These are phyloP conservation scores for Thyridium curvatum DNA, from an alignment of 2,329 filamentous ascomycete genomes.

Conservation along the genomic window DNA sequence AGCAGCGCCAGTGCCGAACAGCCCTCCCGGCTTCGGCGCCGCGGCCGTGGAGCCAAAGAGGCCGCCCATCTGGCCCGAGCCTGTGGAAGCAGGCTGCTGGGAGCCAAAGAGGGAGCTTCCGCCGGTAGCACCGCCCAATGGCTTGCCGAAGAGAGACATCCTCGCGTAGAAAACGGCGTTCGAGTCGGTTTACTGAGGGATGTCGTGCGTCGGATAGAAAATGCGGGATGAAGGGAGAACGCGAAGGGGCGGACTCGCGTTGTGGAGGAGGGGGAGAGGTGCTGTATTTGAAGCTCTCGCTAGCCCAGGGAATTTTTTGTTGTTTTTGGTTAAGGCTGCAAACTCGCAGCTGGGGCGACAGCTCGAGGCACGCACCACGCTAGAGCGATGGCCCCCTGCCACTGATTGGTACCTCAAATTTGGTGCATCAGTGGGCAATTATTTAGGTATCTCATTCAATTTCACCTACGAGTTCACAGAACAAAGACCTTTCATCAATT, in stretches of 20 bases:
- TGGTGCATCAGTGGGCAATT: too few relatives aligned
- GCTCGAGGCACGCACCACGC: background rate
- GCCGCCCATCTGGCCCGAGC: conserved; percentile 12
- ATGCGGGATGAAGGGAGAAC: conserved; percentile 3
- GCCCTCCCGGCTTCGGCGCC: background rate
- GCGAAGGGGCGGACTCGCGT: too few relatives aligned
- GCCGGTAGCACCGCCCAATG: conserved; percentile 4
- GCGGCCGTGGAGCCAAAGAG: conserved; percentile 20
- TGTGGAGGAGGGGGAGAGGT: too few relatives aligned
- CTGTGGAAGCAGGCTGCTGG: conserved; percentile 4
- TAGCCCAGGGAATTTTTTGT: background rate
- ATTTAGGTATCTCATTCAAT: too few relatives aligned
- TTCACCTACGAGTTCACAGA: too few relatives aligned
- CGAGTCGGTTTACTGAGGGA: background rate
- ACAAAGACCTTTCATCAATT: too few relatives aligned
- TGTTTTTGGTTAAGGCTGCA: background rate
- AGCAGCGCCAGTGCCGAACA: conserved; percentile 5
- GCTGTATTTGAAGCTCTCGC: too few relatives aligned
- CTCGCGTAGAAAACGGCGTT: conserved; percentile 2
- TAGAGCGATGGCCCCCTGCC: too few relatives aligned
- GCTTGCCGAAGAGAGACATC: conserved; percentile 15
- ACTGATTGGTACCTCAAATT: too few relatives aligned
- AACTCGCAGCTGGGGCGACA: background rate
- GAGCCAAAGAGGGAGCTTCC: conserved; percentile 12
- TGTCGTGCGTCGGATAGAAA: background rate